Evolutionary conservation across 371 early-diverging fungal genomes (phyloP).

Genomic region (Syncephalis plumigaleata): DNA sequence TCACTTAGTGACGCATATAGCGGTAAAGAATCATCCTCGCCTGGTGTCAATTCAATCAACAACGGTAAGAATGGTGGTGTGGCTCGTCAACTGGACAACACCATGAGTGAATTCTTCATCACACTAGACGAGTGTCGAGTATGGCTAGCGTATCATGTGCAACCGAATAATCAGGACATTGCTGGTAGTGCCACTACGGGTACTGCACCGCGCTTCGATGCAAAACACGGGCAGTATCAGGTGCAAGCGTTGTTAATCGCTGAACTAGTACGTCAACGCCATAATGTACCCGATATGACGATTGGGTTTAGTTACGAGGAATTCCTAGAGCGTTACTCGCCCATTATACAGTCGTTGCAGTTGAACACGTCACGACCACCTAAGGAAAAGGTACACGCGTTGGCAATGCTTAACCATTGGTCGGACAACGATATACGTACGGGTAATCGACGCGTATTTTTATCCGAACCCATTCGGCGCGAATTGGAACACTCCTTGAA

Average conservation of each 20-base stretch:
- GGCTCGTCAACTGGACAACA: conserved; percentile 40
- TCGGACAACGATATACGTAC: conserved; percentile 10
- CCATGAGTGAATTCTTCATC: conserved; percentile 43
- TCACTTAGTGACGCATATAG: too few species aligned
- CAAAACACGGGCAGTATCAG: conserved; percentile 36
- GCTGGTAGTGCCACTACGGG: conserved; percentile 18
- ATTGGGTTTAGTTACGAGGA: conserved; percentile 38
- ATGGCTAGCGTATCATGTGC: conserved; percentile 72
- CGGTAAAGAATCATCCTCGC: background rate
- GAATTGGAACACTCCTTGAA: conserved; percentile 59
- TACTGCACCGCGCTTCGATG: conserved; percentile 24
- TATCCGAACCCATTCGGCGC: conserved; percentile 52
- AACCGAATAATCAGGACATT: conserved; percentile 50
- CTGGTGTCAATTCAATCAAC: conserved; percentile 1
- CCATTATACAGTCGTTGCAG: conserved; percentile 10
- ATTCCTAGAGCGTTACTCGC: conserved; percentile 43
- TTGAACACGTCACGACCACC: conserved; percentile 16
- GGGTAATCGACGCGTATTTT: conserved; percentile 46
- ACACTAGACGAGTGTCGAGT: conserved; percentile 59
- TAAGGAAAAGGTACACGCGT: conserved; percentile 18
- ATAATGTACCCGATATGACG: conserved; percentile 44
- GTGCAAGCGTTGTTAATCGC: conserved; percentile 42
- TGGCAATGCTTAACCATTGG: conserved; percentile 23
- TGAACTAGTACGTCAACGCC: conserved; percentile 34
- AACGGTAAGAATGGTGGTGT: conserved; percentile 22